Evolutionary conservation across 257 asterid species (phyloP), one percentile per base, ranked within the genome.

Genomic region (Solanum sejunctum): DNA sequence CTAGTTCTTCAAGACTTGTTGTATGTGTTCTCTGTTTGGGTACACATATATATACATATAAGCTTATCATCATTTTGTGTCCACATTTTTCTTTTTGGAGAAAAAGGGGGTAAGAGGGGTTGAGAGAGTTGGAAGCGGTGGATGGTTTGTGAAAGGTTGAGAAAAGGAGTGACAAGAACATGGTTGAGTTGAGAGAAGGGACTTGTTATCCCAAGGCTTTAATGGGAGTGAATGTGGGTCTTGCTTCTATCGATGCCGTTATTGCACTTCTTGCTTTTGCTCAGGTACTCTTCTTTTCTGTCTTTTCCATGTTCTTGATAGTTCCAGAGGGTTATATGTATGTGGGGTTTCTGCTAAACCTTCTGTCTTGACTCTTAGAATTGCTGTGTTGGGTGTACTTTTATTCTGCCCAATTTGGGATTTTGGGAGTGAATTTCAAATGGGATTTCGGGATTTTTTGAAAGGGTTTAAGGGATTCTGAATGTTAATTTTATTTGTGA

Each of bases 201-300:
- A 84, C 88, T 86, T 91, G 97, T 92, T 92, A 89, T 85, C 89
- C 97, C 8, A 84, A 92, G 88, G 83, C 90, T 64, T 92, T 92
- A 88, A 91, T 85, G 87, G 97, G 91, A 78, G 97, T 91, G 87
- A 87, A 89, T 88, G 89, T 89, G 69, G 94, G 88, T 9, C 91
- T 95, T 72, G 98, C 97, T 87, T 89, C 36, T 84, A 90, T 92
- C 85, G 94, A 92, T 89, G 95, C 92, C 32, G 57, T 92, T 39
- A 91, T 95, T 92, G 94, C 97, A n/a, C 39, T 90, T 84, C 67
- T 95, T 67, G 93, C 98, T 85, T 88, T 95, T 56, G 90, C 86
- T 87, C 95, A 92, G 97, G 98, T 92, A 77, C 57, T 41, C 5
- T 45, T 36, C n/a, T 43, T 36, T 2, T 36, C n/a, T 43, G 21